Evolutionary conservation across 768 basidiomycete species (phyloP).

Genomic region (Inosperma sp.): DNA sequence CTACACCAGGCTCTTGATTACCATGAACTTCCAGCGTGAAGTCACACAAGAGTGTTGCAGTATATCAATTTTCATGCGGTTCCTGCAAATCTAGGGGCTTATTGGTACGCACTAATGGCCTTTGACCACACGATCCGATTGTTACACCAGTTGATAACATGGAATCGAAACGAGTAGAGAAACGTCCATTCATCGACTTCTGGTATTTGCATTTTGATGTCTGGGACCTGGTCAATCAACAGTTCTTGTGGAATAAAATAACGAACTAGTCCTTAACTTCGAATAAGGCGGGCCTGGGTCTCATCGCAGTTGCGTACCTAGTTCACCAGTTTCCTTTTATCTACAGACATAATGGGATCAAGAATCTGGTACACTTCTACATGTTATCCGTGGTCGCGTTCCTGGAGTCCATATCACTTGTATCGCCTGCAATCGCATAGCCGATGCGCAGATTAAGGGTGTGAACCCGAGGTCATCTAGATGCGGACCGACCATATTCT

Average conservation of each 20-base stretch:
- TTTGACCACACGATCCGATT: background rate
- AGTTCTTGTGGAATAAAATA: conserved; percentile 66
- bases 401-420: conserved; percentile 71
- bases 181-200: conserved; percentile 33
- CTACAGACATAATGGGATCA: conserved; percentile 82
- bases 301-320: background rate
- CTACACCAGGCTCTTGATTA: conserved; percentile 45
- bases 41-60: conserved; percentile 65
- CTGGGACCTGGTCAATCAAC: conserved; percentile 53
- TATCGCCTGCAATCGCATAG: conserved; percentile 72
- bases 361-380: conserved; percentile 68
- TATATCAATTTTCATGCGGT: conserved; percentile 62
- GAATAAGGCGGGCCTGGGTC: conserved; percentile 52
- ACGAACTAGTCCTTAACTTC: conserved; percentile 74
- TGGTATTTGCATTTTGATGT: conserved; percentile 6
- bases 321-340: conserved; percentile 33
- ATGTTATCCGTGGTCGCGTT: conserved; percentile 60
- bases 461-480: conserved; percentile 50
- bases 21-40: conserved; percentile 57
- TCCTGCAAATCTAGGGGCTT: conserved; percentile 60
- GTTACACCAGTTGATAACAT: conserved; percentile 56
- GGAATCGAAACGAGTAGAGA: conserved; percentile 60
- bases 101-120: conserved; percentile 49
- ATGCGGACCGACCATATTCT: conserved; percentile 10
- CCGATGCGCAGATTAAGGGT: conserved; percentile 63